These are phyloP conservation scores for Phytophthora syringae DNA, from an alignment of 352 stramenopile species.

Conservation along the genomic window DNA sequence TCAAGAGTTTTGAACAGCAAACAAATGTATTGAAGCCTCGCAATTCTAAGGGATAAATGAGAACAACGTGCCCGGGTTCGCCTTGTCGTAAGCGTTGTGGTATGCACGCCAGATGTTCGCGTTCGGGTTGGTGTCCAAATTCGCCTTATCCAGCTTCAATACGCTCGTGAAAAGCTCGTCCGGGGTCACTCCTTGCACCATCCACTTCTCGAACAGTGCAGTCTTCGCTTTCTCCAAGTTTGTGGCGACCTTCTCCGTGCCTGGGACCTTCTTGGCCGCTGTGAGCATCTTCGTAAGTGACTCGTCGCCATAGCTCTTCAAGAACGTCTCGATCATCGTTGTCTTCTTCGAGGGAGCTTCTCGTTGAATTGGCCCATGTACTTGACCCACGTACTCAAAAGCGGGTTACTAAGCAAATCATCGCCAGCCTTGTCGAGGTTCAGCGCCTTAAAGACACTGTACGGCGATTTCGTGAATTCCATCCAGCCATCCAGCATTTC, in stretches of 20 bases:
- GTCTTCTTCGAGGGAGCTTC: slow-evolving; percentile 13
- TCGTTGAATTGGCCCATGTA: slow-evolving; percentile 22
- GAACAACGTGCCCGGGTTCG: neutral
- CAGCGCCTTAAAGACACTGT: neutral
- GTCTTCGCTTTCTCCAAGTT: slow-evolving; percentile 8
- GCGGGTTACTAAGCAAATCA: slow-evolving; percentile 5
- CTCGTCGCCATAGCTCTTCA: slow-evolving; percentile 21
- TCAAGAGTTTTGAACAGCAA: no score
- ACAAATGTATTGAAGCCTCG: no score
- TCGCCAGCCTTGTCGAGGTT: slow-evolving; percentile 1
- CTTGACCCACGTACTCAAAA: slow-evolving; percentile 1
- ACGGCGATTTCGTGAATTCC: neutral
- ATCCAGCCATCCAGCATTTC: slow-evolving; percentile 7
- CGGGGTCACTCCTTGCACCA: slow-evolving; percentile 4
- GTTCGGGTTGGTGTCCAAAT: neutral
- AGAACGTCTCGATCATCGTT: slow-evolving; percentile 14
- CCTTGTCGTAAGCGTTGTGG: slow-evolving; percentile 18
- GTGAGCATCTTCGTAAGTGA: slow-evolving; percentile 17
- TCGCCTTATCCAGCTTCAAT: slow-evolving; percentile 10
- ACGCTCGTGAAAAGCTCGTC: slow-evolving; percentile 8
- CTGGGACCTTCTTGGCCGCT: neutral
- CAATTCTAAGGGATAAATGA: slow-evolving; percentile 8
- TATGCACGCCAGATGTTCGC: slow-evolving; percentile 20
- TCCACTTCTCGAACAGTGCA: slow-evolving; percentile 20
- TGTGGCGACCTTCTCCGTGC: slow-evolving; percentile 5